Percentiles rank a stretch among this genome's conserved stretches.
Evolutionary conservation across 345 rosid species (phyloP).

Genomic region (Leavenworthia alabamica): DNA sequence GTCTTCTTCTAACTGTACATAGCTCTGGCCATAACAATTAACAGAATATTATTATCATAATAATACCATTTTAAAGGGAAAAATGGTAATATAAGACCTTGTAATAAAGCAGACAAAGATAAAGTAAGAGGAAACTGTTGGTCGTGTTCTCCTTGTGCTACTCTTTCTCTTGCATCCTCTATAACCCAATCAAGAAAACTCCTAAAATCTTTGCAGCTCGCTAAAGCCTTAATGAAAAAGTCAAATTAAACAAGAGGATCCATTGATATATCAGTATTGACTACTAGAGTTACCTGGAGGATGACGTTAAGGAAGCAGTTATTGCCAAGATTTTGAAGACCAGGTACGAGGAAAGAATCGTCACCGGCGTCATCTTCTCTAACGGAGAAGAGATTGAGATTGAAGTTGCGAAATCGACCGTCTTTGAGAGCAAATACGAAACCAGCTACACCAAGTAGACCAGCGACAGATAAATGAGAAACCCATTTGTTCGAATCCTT

Average conservation of each 20-base stretch:
- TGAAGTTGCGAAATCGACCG: slow-evolving; percentile 30
- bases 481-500: slow-evolving; percentile 28
- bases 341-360: slow-evolving; percentile 49
- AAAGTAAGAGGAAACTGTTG: slow-evolving; percentile 55
- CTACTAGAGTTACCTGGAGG: slow-evolving; percentile 53
- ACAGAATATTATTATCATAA: not conserved
- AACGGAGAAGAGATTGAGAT: slow-evolving; percentile 26
- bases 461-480: slow-evolving; percentile 41
- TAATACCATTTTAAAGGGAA: not conserved
- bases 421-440: slow-evolving; percentile 44
- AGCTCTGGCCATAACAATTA: slow-evolving; percentile 36
- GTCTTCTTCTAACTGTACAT: slow-evolving; percentile 29
- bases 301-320: slow-evolving; percentile 83
- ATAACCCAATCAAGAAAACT: slow-evolving; percentile 50
- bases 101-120: slow-evolving; percentile 51
- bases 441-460: slow-evolving; percentile 50
- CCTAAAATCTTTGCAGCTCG: slow-evolving; percentile 59
- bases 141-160: slow-evolving; percentile 29
- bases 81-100: slow-evolving; percentile 29
- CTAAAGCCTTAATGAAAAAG: slow-evolving; percentile 63
- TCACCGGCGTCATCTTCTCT: slow-evolving; percentile 17
- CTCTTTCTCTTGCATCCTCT: slow-evolving; percentile 39
- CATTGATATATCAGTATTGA: not conserved
- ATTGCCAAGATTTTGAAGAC: slow-evolving; percentile 72
- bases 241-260: not conserved